Base-by-base conservation (phyloP, 495 filamentous ascomycete species). In the Hapsidospora chrysogenum region DNA sequence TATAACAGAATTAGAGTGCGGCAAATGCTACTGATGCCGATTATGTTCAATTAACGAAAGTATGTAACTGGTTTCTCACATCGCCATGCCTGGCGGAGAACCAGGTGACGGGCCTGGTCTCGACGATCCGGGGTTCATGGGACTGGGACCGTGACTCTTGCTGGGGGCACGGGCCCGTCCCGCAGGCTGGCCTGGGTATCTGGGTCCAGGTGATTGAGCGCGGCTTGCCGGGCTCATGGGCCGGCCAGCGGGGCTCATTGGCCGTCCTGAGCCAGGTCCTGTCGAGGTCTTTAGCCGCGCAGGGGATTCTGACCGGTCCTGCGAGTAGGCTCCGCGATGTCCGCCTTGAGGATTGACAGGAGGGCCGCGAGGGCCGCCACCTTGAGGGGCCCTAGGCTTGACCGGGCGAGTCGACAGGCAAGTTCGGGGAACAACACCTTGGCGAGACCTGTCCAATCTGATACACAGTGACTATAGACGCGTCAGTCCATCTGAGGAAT, bases 331-430 rank as follows among this genome's bases (percentile, higher is more conserved):
- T 28, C 60, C 64, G 66, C 57, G 52, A 9, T 47, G 50, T 14
- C 56, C 51, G 25, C 44, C 52, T 3, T n/a, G n/a, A n/a, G 54
- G 56, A 35, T 46, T 52, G 31, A 56, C 36, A 15, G 53, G 42
- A 23, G 57, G 50, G 39, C 57, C 49, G 33, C 51, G 47, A 41
- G 57, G 55, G 35, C 57, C 45, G 33, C n/a, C n/a, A n/a, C 64
- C 53, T 18, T 49, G 70, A 33, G 67, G 65, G 21, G 68, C 51
- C 30, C 85, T 80, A 37, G 89, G 85, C 63, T 95, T 93, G 45
- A 96, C 76, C 33, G 89, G 84, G 34, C 80, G 75, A 32, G 84
- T 78, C 17, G 92, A 96, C 19, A 97, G 70, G 60, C 92, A 96
- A 23, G 85, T 92, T 22, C 89, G 75, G 14, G 89, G 89, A 36